Evolutionary conservation across 139 green algal species (phyloP).

Genomic region (Marvania coccoides): DNA sequence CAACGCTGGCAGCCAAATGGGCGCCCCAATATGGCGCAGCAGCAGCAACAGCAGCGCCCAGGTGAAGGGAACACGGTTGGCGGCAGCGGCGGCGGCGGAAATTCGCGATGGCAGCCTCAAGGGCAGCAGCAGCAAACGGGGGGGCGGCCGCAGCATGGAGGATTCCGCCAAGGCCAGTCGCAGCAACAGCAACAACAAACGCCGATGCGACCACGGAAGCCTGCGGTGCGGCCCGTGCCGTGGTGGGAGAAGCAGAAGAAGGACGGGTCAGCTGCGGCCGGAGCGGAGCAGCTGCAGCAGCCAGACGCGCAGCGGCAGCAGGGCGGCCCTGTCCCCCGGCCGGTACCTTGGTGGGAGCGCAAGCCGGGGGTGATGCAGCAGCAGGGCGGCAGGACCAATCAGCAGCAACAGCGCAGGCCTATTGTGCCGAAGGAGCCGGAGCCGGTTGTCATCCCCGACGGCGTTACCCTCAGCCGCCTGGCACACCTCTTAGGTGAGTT

Average conservation of each 20-base stretch:
- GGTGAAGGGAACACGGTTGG: neutral
- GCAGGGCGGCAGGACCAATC: neutral
- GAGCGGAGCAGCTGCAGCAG: neutral
- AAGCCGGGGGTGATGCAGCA: neutral
- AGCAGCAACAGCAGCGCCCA: neutral
- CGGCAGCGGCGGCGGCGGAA: neutral
- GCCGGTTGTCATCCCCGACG: slow-evolving; percentile 22
- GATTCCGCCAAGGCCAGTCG: no score
- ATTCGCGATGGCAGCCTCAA: neutral
- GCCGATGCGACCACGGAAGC: neutral
- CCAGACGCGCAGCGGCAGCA: neutral
- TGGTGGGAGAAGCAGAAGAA: slow-evolving; percentile 2
- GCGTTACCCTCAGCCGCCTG: slow-evolving; percentile 33
- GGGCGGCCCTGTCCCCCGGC: neutral
- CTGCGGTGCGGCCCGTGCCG: neutral
- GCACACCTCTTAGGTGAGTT: slow-evolving; percentile 31
- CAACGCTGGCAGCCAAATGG: neutral
- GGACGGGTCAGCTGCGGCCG: no score
- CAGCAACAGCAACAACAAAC: neutral
- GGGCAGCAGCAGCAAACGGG: neutral
- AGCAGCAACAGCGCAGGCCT: neutral
- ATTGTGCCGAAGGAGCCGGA: neutral
- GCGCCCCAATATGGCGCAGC: neutral
- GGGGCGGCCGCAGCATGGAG: neutral
- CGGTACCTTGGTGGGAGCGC: neutral